Conservation (phyloP, 2,329 filamentous ascomycete genomes). For the Colletotrichum echinochloae region DNA sequence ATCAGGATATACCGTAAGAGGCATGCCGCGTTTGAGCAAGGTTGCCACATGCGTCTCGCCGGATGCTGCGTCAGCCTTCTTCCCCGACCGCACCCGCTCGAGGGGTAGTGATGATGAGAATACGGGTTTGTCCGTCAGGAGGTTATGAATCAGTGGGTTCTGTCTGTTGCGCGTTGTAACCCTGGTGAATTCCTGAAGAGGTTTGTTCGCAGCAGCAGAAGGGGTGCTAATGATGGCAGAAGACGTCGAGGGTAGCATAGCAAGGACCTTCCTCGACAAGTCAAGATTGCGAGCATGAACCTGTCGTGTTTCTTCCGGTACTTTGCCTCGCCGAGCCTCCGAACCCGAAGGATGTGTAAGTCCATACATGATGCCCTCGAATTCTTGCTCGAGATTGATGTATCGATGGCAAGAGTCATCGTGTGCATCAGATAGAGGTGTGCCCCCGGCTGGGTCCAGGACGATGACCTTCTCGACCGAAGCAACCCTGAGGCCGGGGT, state of each 20-base stretch:
- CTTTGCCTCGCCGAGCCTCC: conserved; percentile 19
- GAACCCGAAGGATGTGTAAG: conserved; percentile 52
- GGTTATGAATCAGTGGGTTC: conserved; percentile 94
- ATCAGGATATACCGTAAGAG: conserved; percentile 84
- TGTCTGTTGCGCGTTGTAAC: conserved; percentile 67
- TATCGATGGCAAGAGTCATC: conserved; percentile 65
- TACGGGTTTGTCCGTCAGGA: conserved; percentile 93
- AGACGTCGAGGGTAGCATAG: conserved; percentile 83
- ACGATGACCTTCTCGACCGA: conserved; percentile 88
- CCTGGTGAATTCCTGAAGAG: conserved; percentile 55
- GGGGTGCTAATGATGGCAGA: conserved; percentile 93
- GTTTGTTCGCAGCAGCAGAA: conserved; percentile 74
- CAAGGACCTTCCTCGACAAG: conserved; percentile 76
- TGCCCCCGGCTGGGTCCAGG: conserved; percentile 87
- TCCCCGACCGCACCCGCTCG: conserved; percentile 65
- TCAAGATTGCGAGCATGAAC: conserved; percentile 74
- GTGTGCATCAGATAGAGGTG: conserved; percentile 69
- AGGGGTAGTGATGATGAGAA: conserved; percentile 91
- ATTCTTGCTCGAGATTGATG: conserved; percentile 94
- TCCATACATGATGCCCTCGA: conserved; percentile 73
- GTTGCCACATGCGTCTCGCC: conserved; percentile 67
- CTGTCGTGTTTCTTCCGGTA: conserved; percentile 19
- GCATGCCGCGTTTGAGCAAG: conserved; percentile 91
- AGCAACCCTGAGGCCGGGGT: conserved; percentile 63
- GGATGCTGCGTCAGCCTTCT: conserved; percentile 25